These are phyloP conservation scores for Daldinia grandis DNA, from an alignment of 495 filamentous ascomycete species.

Conservation along the genomic window DNA sequence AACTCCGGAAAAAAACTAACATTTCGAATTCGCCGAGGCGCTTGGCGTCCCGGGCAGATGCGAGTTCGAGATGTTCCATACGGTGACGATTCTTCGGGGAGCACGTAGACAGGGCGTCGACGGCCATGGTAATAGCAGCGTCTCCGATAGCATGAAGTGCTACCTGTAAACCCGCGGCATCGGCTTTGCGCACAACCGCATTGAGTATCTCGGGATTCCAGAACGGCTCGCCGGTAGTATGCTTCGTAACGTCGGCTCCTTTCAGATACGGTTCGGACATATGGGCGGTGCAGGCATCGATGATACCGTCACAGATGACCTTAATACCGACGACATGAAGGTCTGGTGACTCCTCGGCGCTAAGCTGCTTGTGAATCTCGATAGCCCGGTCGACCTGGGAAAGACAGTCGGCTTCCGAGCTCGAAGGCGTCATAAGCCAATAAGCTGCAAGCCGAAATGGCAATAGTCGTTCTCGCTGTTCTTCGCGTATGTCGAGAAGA, in stretches of 20 bases:
- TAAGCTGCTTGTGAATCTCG: constrained; percentile 58
- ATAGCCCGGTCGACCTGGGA: constrained; percentile 67
- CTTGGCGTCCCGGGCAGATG: constrained; percentile 59
- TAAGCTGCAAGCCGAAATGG: constrained; percentile 70
- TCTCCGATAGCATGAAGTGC: constrained; percentile 75
- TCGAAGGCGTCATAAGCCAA: constrained; percentile 65
- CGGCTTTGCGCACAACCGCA: constrained; percentile 63
- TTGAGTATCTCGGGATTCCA: constrained; percentile 62
- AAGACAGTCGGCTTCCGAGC: constrained; percentile 52
- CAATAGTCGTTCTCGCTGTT: constrained; percentile 35
- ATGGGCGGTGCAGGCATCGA: constrained; percentile 73
- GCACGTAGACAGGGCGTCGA: constrained; percentile 60
- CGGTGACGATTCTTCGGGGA: constrained; percentile 60
- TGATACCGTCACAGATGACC: constrained; percentile 71
- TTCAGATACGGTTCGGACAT: constrained; percentile 64
- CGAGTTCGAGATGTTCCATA: constrained; percentile 71
- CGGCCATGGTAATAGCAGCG: constrained; percentile 61
- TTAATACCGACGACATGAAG: constrained; percentile 71
- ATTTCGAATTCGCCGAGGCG: constrained; percentile 64
- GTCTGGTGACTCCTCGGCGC: constrained; percentile 56
- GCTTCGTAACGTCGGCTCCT: constrained; percentile 47
- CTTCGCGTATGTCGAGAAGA: constrained; percentile 55
- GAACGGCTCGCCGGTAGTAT: constrained; percentile 57
- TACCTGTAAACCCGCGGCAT: constrained; percentile 64
- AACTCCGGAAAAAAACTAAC: constrained; percentile 4